phyloP scores from a whole-genome alignment of 345 rosid species.

The Toxicodendron radicans region DNA sequence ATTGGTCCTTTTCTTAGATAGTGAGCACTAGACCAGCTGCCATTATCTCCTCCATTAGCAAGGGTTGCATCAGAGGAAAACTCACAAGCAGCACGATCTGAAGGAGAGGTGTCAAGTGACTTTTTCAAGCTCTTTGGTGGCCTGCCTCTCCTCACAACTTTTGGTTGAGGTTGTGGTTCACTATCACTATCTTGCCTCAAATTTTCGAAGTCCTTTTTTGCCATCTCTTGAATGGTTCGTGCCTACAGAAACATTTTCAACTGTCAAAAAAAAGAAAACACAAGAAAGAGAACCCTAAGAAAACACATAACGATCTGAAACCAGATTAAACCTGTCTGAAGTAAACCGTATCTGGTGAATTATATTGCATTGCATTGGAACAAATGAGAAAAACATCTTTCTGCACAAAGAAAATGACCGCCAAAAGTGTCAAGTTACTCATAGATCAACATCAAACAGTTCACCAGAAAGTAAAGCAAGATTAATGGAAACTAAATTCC shows the following conservation, averaged over 20 bases:
- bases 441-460: conserved; percentile 14
- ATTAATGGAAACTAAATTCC: neutral
- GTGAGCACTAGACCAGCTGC: conserved; percentile 45
- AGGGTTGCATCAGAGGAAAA: conserved; percentile 62
- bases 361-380: conserved; percentile 92
- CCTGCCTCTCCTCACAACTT: conserved; percentile 67
- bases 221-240: conserved; percentile 81
- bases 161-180: conserved; percentile 56
- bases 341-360: conserved; percentile 89
- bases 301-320: conserved; percentile 2
- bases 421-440: conserved; percentile 16
- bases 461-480: conserved; percentile 4
- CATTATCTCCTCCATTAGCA: conserved; percentile 62
- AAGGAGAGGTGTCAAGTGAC: conserved; percentile 50
- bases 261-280: conserved; percentile 6
- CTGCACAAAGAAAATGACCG: conserved; percentile 44
- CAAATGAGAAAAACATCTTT: conserved; percentile 78
- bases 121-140: conserved; percentile 70
- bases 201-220: conserved; percentile 88
- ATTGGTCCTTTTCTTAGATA: conserved; percentile 61
- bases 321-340: conserved; percentile 69
- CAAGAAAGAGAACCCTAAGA: conserved; percentile 9
- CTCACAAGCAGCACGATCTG: conserved; percentile 61
- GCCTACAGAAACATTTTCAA: conserved; percentile 51
- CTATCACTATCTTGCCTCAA: conserved; percentile 87